Evolutionary conservation across 495 filamentous ascomycete species (phyloP).

Genomic region (Saxophila tyrrhenica): DNA sequence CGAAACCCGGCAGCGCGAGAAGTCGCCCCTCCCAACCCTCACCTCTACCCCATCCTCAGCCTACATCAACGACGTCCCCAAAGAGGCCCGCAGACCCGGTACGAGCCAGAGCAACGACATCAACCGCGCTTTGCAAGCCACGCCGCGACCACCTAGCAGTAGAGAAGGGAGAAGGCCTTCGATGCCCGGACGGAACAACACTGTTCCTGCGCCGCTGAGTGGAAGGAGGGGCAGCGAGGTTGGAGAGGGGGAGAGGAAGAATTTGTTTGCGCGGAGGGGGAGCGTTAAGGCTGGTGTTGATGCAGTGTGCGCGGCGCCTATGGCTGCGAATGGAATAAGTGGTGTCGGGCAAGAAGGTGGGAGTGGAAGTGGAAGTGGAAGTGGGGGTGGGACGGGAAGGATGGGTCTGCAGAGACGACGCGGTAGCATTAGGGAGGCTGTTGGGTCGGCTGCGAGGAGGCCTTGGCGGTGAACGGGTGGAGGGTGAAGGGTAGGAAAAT

Average conservation of each 20-base stretch:
- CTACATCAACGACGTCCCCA: slow-evolving; percentile 4
- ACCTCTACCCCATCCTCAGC: slow-evolving; percentile 13
- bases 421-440: slow-evolving; percentile 20
- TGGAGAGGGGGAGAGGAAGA: slow-evolving; percentile 2
- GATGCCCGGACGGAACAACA: not conserved
- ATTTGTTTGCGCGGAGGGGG: slow-evolving; percentile 5
- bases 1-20: slow-evolving; percentile 3
- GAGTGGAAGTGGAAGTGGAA: too few species aligned
- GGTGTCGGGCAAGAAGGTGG: too few species aligned
- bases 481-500: too few species aligned
- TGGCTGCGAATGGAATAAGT: too few species aligned
- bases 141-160: slow-evolving; percentile 3
- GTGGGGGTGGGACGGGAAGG: not conserved
- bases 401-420: not conserved
- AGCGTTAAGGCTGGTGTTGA: slow-evolving; percentile 1
- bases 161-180: not conserved
- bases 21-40: slow-evolving; percentile 14
- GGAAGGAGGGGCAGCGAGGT: not conserved
- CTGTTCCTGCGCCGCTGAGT: not conserved
- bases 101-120: slow-evolving; percentile 4
- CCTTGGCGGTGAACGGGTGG: not conserved
- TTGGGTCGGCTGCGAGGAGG: slow-evolving; percentile 1
- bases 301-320: not conserved
- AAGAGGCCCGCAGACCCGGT: slow-evolving; percentile 4
- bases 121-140: not conserved